Conservation (phyloP, 1,139 yeast species). For the Meyerozyma sp. region DNA sequence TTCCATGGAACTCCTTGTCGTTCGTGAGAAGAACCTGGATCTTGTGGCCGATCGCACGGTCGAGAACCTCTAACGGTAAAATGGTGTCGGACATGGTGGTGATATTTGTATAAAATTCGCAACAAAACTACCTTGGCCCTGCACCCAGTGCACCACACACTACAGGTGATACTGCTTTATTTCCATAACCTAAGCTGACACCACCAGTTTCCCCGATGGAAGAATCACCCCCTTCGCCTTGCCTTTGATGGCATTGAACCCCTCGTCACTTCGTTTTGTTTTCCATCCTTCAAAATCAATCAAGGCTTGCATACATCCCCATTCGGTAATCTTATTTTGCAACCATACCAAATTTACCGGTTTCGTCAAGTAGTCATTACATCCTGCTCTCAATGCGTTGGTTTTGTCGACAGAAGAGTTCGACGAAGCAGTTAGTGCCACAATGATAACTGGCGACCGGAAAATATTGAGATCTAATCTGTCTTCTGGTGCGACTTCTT, state of each 20-base stretch:
- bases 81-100: constrained; percentile 16
- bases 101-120: background rate
- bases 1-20: constrained; percentile 77
- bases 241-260: background rate
- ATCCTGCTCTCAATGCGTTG: constrained; percentile 92
- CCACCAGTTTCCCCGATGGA: background rate
- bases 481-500: constrained; percentile 32
- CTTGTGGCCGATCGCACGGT: constrained; percentile 76
- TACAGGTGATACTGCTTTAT: background rate
- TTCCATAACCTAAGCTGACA: background rate
- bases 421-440: constrained; percentile 90
- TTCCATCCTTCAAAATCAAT: constrained; percentile 97
- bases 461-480: constrained; percentile 56
- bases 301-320: constrained; percentile 97
- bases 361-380: constrained; percentile 94
- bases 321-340: constrained; percentile 88
- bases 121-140: too few relatives aligned
- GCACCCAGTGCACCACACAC: background rate
- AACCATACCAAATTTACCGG: constrained; percentile 95
- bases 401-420: constrained; percentile 77
- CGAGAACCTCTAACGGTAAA: constrained; percentile 81
- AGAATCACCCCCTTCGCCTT: background rate
- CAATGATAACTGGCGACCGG: constrained; percentile 90
- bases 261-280: constrained; percentile 16
- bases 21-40: constrained; percentile 76